Evolutionary conservation across 768 basidiomycete species (phyloP).

Genomic region (Artomyces pyxidatus): DNA sequence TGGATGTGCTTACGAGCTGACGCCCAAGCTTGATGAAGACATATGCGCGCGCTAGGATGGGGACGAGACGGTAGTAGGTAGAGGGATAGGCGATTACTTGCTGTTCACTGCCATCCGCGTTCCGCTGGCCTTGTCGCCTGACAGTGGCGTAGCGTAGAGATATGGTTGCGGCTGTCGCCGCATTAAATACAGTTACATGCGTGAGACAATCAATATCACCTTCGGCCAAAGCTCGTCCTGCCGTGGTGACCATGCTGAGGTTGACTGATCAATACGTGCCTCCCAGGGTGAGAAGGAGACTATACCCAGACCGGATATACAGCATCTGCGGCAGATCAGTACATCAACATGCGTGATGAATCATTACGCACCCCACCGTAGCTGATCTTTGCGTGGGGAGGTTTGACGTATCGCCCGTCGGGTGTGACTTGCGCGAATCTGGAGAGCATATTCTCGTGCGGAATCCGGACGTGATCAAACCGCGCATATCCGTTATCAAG

Average conservation of each 20-base stretch:
- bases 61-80: conserved; percentile 63
- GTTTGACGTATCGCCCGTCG: conserved; percentile 54
- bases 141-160: conserved; percentile 68
- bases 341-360: neutral
- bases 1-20: conserved; percentile 36
- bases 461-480: conserved; percentile 59
- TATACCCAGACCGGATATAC: conserved; percentile 60
- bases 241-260: conserved; percentile 54
- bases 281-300: conserved; percentile 11
- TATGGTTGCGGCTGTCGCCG: conserved; percentile 42
- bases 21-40: conserved; percentile 60
- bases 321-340: conserved; percentile 44
- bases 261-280: too few species aligned
- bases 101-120: conserved; percentile 45
- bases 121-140: conserved; percentile 55
- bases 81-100: conserved; percentile 71
- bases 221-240: conserved; percentile 59
- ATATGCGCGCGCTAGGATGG: conserved; percentile 59
- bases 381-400: conserved; percentile 66
- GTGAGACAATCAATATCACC: conserved; percentile 28
- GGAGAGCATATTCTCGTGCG: conserved; percentile 65
- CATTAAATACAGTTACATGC: neutral
- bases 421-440: conserved; percentile 64
- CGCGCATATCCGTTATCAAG: conserved; percentile 64
- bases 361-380: conserved; percentile 56